A percentile compares a stretch with the other conserved stretches of the same genome.
These are phyloP conservation scores for Microbotryum saponariae DNA, from an alignment of 1,284 basidiomycete genomes.

Conservation along the genomic window DNA sequence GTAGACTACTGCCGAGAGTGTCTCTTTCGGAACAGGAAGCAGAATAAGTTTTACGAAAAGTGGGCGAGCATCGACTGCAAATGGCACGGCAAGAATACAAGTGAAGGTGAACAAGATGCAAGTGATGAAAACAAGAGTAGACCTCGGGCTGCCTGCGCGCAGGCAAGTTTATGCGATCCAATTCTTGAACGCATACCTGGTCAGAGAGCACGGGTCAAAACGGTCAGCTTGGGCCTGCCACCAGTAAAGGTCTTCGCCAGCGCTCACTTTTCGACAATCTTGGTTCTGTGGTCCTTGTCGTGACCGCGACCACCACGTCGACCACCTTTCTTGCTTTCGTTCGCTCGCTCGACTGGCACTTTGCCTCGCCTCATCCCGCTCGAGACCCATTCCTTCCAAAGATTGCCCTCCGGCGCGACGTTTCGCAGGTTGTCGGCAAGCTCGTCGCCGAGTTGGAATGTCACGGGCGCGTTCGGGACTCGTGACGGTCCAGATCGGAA, in stretches of 20 bases:
- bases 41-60: no score
- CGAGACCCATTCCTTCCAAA: constrained; percentile 36
- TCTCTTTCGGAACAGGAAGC: no score
- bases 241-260: no score
- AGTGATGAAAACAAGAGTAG: no score
- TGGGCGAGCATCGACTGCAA: no score
- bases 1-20: no score
- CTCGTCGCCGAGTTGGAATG: constrained; percentile 87
- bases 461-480: constrained; percentile 60
- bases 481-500: constrained; percentile 61
- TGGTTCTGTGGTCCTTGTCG: constrained; percentile 28
- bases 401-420: constrained; percentile 52
- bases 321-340: constrained; percentile 31
- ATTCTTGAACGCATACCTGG: no score
- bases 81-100: no score
- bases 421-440: constrained; percentile 75
- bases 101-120: no score
- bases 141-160: no score
- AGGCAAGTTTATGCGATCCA: no score
- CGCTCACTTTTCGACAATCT: constrained; percentile 24
- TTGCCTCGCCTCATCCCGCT: constrained; percentile 33
- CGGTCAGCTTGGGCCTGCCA: background rate
- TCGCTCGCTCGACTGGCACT: constrained; percentile 33
- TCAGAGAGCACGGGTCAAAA: no score
- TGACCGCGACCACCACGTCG: constrained; percentile 28